Evolutionary conservation across 495 filamentous ascomycete species (phyloP).

Genomic region (Penicillium samsonianum): DNA sequence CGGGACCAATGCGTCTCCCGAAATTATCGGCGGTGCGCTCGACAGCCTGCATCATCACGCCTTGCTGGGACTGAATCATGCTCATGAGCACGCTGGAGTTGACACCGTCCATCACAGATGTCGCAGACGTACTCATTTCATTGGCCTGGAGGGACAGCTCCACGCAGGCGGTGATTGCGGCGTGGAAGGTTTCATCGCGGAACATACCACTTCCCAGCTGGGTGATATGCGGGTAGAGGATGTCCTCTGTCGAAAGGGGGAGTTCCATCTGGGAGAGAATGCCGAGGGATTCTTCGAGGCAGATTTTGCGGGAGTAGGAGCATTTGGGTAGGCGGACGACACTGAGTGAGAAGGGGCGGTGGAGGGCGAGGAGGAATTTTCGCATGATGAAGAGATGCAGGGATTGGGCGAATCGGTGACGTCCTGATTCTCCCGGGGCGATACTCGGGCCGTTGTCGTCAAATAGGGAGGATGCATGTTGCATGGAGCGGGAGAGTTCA

Average conservation of each 20-base stretch:
- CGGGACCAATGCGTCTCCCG: conserved; percentile 29
- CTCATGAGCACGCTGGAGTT: conserved; percentile 36
- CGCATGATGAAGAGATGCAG: conserved; percentile 48
- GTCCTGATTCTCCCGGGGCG: conserved; percentile 18
- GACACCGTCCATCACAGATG: conserved; percentile 18
- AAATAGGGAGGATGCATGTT: conserved; percentile 32
- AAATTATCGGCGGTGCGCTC: conserved; percentile 38
- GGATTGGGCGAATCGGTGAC: conserved; percentile 39
- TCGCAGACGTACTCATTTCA: conserved; percentile 26
- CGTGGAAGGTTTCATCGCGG: conserved; percentile 43
- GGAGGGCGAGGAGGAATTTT: conserved; percentile 54
- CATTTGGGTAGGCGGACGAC: conserved; percentile 51
- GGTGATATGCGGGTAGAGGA: conserved; percentile 33
- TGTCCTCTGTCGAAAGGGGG: conserved; percentile 20
- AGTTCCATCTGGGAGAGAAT: conserved; percentile 49
- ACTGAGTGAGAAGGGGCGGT: conserved; percentile 53
- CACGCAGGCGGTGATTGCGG: conserved; percentile 40
- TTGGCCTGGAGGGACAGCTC: conserved; percentile 39
- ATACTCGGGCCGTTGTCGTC: conserved; percentile 27
- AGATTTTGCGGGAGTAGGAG: conserved; percentile 57
- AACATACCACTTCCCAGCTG: conserved; percentile 42
- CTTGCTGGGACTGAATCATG: conserved; percentile 41
- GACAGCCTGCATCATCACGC: conserved; percentile 38
- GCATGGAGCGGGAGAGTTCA: conserved; percentile 39
- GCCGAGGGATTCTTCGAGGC: conserved; percentile 52